Percentiles rank a stretch among this genome's conserved stretches.
These are phyloP conservation scores for Trichosanthes cucumerina DNA, from an alignment of 306 rosid species.

Conservation along the genomic window DNA sequence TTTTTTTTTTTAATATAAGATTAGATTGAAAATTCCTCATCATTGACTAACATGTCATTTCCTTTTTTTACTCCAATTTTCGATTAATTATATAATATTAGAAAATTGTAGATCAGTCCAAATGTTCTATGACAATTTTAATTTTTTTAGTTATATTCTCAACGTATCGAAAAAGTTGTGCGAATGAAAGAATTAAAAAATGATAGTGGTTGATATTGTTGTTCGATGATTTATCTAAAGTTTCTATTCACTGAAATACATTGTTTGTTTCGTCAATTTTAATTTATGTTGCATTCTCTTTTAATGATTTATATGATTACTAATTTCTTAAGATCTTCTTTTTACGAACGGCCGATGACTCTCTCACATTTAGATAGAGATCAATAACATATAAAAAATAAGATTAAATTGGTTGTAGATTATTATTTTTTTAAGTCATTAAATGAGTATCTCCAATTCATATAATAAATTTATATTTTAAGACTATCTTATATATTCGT, in stretches of 20 bases:
- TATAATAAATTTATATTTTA: too few relatives aligned
- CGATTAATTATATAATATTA: neutral
- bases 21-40: neutral
- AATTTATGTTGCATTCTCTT: too few relatives aligned
- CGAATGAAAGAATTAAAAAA: neutral
- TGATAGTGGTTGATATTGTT: neutral
- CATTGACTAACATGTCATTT: neutral
- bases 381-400: too few relatives aligned
- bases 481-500: too few relatives aligned
- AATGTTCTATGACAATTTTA: neutral
- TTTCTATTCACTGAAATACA: neutral
- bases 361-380: too few relatives aligned
- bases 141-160: neutral
- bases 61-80: neutral
- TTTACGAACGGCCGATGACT: too few relatives aligned
- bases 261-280: too few relatives aligned
- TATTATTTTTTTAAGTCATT: too few relatives aligned
- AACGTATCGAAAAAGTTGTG: neutral
- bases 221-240: neutral
- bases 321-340: too few relatives aligned
- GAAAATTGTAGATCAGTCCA: neutral
- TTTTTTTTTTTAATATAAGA: neutral
- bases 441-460: too few relatives aligned
- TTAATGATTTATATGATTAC: too few relatives aligned
- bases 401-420: too few relatives aligned